Conservation (phyloP, 2,329 filamentous ascomycete species). For the Penicillium sumatraense region DNA sequence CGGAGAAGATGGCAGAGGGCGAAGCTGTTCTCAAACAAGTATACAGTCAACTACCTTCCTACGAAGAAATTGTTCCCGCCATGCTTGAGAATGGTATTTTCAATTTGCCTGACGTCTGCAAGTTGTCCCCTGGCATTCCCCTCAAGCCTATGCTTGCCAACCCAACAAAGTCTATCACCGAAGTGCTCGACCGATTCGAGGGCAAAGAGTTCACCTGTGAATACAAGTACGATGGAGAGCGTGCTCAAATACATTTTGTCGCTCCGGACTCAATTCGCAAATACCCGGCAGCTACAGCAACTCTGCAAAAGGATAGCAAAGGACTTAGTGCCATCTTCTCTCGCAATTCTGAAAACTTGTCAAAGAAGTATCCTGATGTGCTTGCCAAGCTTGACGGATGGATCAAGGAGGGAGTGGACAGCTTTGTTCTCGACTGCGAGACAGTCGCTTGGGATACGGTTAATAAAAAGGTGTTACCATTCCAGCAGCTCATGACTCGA, state of each 20-base stretch:
- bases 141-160: conserved; percentile 99
- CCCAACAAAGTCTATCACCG: conserved; percentile 96
- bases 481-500: conserved; percentile 97
- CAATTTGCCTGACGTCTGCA: conserved; percentile 81
- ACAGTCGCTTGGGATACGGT: conserved; percentile 95
- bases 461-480: conserved; percentile 94
- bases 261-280: conserved; percentile 76
- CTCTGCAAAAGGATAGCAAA: conserved; percentile 66
- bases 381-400: conserved; percentile 83
- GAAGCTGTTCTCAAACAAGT: conserved; percentile 87
- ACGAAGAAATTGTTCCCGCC: conserved; percentile 90
- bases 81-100: conserved; percentile 86
- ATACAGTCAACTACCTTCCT: conserved; percentile 91
- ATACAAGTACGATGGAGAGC: conserved; percentile 98
- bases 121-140: conserved; percentile 89
- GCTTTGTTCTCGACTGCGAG: conserved; percentile 98
- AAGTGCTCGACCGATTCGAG: conserved; percentile 95
- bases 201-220: conserved; percentile 96
- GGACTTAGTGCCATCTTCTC: conserved; percentile 95
- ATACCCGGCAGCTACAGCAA: conserved; percentile 66
- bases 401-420: conserved; percentile 88
- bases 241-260: conserved; percentile 98
- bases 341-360: conserved; percentile 93
- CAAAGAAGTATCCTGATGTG: conserved; percentile 97
- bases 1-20: conserved; percentile 78